Evolutionary conservation across 352 stramenopile species (phyloP).

Genomic region (Phytophthora litchii): DNA sequence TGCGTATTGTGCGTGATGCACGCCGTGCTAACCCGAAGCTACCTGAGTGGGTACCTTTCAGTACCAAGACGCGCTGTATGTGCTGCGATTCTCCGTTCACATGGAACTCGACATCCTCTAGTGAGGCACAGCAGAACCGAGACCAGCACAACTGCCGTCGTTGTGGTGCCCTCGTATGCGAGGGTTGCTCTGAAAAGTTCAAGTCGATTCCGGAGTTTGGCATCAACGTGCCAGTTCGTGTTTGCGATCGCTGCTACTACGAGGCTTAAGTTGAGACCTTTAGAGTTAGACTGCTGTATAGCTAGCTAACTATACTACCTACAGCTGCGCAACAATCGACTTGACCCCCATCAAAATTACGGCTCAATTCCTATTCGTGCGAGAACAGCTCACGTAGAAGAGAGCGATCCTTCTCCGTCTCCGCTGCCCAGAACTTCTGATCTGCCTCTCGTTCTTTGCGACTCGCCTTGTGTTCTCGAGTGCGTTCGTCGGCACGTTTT

Average conservation of each 20-base stretch:
- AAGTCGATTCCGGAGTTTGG: conserved; percentile 87
- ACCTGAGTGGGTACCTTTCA: conserved; percentile 78
- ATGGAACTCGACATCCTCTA: conserved; percentile 90
- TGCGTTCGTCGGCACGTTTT: conserved; percentile 19
- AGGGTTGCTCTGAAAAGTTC: conserved; percentile 86
- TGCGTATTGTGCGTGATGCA: conserved; percentile 80
- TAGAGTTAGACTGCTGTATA: conserved; percentile 2
- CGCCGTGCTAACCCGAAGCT: conserved; percentile 58
- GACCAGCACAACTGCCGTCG: conserved; percentile 92
- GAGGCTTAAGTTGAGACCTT: conserved; percentile 45
- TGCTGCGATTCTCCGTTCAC: conserved; percentile 89
- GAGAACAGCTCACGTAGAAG: conserved; percentile 27
- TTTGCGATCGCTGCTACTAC: conserved; percentile 89
- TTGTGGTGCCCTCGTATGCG: conserved; percentile 81
- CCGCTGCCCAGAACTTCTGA: conserved; percentile 25
- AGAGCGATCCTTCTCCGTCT: conserved; percentile 29
- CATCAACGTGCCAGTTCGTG: conserved; percentile 84
- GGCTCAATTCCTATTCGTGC: conserved; percentile 6
- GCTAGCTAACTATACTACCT: neutral
- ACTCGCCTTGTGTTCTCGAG: conserved; percentile 15
- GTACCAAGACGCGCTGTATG: conserved; percentile 87
- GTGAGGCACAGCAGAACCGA: conserved; percentile 86
- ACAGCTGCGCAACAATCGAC: conserved; percentile 1
- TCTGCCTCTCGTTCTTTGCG: conserved; percentile 26
- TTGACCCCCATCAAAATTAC: neutral